These are phyloP conservation scores for Arthroderma sp. DNA, from an alignment of 2,329 filamentous ascomycete species.

Conservation along the genomic window DNA sequence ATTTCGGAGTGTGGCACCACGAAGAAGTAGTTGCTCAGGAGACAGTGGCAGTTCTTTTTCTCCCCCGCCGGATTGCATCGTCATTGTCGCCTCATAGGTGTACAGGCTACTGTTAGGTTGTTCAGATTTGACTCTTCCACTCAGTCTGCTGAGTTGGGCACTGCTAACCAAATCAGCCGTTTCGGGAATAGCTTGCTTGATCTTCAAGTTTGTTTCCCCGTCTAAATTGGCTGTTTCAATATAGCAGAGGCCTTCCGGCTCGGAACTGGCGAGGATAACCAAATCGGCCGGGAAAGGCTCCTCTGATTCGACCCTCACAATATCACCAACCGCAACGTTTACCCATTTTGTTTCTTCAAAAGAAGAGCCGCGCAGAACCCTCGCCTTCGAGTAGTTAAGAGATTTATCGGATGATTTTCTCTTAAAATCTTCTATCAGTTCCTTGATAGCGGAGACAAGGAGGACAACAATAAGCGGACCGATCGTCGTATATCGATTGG, in stretches of 20 bases:
- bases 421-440: constrained; percentile 85
- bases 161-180: constrained; percentile 78
- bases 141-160: constrained; percentile 69
- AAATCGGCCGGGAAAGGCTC: constrained; percentile 90
- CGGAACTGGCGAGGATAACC: constrained; percentile 82
- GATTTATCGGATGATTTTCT: constrained; percentile 74
- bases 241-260: constrained; percentile 94
- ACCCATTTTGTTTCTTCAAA: constrained; percentile 90
- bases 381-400: constrained; percentile 76
- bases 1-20: constrained; percentile 87
- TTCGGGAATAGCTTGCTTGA: constrained; percentile 93
- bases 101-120: constrained; percentile 98
- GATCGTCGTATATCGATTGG: constrained; percentile 91
- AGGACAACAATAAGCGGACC: constrained; percentile 83
- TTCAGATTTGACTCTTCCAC: constrained; percentile 79
- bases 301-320: constrained; percentile 85
- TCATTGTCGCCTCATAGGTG: constrained; percentile 93
- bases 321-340: constrained; percentile 82
- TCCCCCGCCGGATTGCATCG: constrained; percentile 75
- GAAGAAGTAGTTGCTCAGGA: constrained; percentile 66
- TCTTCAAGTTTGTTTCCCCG: constrained; percentile 95
- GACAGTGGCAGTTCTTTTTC: constrained; percentile 85
- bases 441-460: constrained; percentile 88
- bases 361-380: constrained; percentile 65
- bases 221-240: constrained; percentile 98